Conservation (phyloP, 257 asterid genomes). For the Solanum neorickii region DNA sequence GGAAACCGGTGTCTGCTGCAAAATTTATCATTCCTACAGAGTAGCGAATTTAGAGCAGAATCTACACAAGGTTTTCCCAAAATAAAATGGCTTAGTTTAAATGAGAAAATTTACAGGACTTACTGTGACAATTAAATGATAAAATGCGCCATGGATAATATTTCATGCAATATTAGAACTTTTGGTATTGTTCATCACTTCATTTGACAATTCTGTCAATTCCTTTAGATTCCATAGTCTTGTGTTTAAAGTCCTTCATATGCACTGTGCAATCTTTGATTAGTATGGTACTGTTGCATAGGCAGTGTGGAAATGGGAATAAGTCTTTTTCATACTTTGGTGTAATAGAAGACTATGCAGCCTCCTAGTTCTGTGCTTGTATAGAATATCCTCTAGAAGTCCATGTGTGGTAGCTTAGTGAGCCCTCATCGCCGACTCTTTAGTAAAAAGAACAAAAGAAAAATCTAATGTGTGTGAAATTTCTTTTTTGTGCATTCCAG, state of each 20-base stretch:
- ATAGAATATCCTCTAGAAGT: not conserved
- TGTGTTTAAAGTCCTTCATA: not conserved
- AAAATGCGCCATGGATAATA: not conserved
- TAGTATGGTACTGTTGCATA: not conserved
- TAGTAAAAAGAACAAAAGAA: not conserved
- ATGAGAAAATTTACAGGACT: not conserved
- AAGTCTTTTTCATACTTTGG: not conserved
- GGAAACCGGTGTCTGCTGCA: not conserved
- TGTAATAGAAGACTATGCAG: not conserved
- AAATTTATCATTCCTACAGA: not conserved
- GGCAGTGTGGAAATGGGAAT: not conserved
- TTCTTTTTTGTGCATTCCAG: slow-evolving; percentile 23
- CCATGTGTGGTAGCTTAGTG: not conserved
- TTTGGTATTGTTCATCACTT: not conserved
- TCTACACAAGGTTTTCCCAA: not conserved
- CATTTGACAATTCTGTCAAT: not conserved
- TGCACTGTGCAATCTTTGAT: not conserved
- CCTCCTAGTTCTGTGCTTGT: not conserved
- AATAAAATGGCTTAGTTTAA: not conserved
- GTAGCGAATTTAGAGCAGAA: not conserved
- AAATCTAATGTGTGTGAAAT: not conserved
- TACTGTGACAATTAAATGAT: not conserved
- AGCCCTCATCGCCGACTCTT: not conserved
- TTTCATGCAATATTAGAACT: not conserved
- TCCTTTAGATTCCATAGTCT: not conserved